Evolutionary conservation across 2,329 filamentous ascomycete species (phyloP).

Genomic region (Intubia oerlemansii): DNA sequence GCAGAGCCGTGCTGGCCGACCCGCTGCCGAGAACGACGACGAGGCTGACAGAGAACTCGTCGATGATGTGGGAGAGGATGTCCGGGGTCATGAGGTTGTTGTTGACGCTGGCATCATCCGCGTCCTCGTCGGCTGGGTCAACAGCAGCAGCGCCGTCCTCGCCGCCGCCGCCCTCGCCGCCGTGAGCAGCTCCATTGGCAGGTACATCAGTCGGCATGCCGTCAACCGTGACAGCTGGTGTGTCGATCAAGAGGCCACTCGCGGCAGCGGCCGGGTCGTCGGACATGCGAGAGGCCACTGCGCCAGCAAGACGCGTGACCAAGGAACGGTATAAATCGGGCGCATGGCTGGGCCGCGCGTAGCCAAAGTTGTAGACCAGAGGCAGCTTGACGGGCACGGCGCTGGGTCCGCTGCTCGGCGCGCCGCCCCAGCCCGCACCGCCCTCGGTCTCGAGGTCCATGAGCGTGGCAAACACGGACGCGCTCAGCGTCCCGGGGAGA

Average conservation of each 20-base stretch:
- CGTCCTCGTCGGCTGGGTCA: background rate
- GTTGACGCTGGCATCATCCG: conserved; percentile 10
- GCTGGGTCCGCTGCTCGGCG: conserved; percentile 77
- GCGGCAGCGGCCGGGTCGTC: conserved; percentile 51
- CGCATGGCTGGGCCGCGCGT: conserved; percentile 51
- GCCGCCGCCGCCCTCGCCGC: background rate
- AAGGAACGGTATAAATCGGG: conserved; percentile 51
- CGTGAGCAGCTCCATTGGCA: no score
- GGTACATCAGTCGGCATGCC: no score
- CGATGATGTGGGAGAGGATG: conserved; percentile 52
- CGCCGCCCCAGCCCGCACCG: conserved; percentile 62
- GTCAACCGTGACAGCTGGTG: conserved; percentile 46
- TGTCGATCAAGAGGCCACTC: conserved; percentile 72
- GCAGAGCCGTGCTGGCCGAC: conserved; percentile 29
- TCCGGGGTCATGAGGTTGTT: conserved; percentile 35
- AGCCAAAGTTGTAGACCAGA: conserved; percentile 73
- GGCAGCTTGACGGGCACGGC: conserved; percentile 80
- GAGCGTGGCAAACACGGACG: conserved; percentile 68
- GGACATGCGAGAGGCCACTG: conserved; percentile 54
- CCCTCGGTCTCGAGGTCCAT: conserved; percentile 64
- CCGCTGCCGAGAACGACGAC: conserved; percentile 60
- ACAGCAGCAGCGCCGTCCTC: background rate
- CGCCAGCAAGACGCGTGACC: conserved; percentile 54
- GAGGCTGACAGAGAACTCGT: conserved; percentile 49
- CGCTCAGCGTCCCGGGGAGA: conserved; percentile 63